Evolutionary conservation across 2,329 filamentous ascomycete genomes (phyloP), one percentile per base, ranked within the genome.

Genomic region (Epichloe sylvatica): DNA sequence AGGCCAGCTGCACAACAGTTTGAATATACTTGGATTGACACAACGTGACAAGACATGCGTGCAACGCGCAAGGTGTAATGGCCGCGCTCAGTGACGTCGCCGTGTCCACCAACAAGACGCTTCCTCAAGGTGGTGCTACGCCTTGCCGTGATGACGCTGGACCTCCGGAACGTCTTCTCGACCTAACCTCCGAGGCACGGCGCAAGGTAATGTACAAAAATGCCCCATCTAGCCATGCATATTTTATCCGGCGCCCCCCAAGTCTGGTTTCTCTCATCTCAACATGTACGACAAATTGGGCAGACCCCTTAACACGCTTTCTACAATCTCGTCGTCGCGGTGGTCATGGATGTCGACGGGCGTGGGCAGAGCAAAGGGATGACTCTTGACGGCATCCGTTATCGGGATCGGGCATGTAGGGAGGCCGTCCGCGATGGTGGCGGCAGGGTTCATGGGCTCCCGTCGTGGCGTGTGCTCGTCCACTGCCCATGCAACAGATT

Each of bases 271-370:
- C 30, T 30, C 30, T 9, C 52, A 72, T 55, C 62, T 62, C 53
- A 73, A 55, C 70, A 73, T 73, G 50, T 73, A 73, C 19, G 70
- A 69, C 38, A 73, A 57, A 57, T 73, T 67, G 3, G 70, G 70
- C 19, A 73, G 58, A 46, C 59, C 61, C 45, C 58, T 57, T 35
- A 73, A 52, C 46, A 72, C 65, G 34, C 53, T 56, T 13, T 59
- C 57, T 46, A 68, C 59, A 15, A 64, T 54, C 17, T 61, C 57
- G 13, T 67, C 64, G 17, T 68, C 61, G 54, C 8, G 53, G 42
- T 17, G 3, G 4, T 44, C 15, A 33, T 34, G n/a, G 3, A 15
- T 19, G 8, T n/a, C 41, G 23, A 25, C 9, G 1, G 30, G 30
- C 30, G 30, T 30, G 30, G 30, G 8, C 30, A 30, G 30, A 30